Base-by-base conservation (phyloP, 345 rosid genomes). In the Gynandropsis gynandra region DNA sequence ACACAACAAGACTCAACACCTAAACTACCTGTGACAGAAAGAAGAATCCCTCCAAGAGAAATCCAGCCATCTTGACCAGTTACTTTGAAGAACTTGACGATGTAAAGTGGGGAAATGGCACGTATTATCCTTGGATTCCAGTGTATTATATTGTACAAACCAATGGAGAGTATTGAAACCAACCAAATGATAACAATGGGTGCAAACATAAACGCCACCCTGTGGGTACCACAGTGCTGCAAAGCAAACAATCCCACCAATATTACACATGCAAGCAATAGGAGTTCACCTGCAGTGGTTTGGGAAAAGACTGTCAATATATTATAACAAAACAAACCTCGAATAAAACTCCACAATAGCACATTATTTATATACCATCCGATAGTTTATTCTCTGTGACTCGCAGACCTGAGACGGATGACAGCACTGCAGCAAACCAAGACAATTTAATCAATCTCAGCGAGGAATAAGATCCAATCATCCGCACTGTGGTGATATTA, bases 41-140 rank as follows among this genome's bases (percentile, higher is more conserved):
- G 97, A 66, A 89, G 88, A 62, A 89, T 54, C 40, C 97, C 97
- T 58, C 95, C 97, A 40, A 89, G 93, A 60, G 97, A 89, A 70
- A 85, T 74, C 97, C 97, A 89, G 56, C 95, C 95, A 57, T 86
- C 82, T 69, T 65, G 75, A 39, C 95, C 94, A 46, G 82, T 78
- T 68, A 63, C 56, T 31, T 40, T 55, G 65, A 89, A 89, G 79
- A 78, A 85, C 55, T 72, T 81, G 65, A 83, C 66, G 50, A 89
- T 76, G 61, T 85, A 85, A 69, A 61, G 48, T 9, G 97, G 97
- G 36, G 94, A 89, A 53, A 89, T 0, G 10, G 97, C 97, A 59
- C 29, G 61, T 49, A 83, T 42, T 56, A 89, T 78, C 70, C 51
- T 76, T 15, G 97, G 97, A 57, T 89, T 83, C 89, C 93, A 89